These are phyloP conservation scores for Sphaceloma murrayae DNA, from an alignment of 2,329 filamentous ascomycete genomes.

Conservation along the genomic window DNA sequence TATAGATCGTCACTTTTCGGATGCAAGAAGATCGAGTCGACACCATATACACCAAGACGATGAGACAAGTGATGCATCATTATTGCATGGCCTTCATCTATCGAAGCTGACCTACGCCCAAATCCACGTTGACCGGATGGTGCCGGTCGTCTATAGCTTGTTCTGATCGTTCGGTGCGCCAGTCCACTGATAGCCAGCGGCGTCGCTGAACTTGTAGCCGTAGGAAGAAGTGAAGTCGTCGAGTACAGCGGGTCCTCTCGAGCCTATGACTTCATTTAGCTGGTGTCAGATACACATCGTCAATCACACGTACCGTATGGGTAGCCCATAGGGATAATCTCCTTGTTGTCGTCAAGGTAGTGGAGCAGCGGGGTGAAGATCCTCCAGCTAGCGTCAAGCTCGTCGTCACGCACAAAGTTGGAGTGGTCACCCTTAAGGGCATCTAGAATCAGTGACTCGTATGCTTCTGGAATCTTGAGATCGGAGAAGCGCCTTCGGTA, in stretches of 20 bases:
- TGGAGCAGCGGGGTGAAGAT: constrained; percentile 96
- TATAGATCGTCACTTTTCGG: too few relatives aligned
- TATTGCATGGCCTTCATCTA: constrained; percentile 13
- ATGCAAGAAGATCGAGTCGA: background rate
- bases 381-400: constrained; percentile 95
- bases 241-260: constrained; percentile 87
- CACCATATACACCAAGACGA: too few relatives aligned
- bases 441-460: constrained; percentile 94
- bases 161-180: constrained; percentile 61
- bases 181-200: constrained; percentile 91
- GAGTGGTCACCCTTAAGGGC: constrained; percentile 98
- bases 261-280: constrained; percentile 51
- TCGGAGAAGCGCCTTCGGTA: constrained; percentile 98
- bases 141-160: constrained; percentile 65
- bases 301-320: constrained; percentile 67
- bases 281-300: background rate
- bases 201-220: constrained; percentile 97
- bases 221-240: constrained; percentile 98
- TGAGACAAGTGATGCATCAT: constrained; percentile 11
- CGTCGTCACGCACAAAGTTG: constrained; percentile 96
- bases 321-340: constrained; percentile 99
- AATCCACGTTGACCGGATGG: too few relatives aligned
- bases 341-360: constrained; percentile 98
- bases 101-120: background rate
- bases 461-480: constrained; percentile 97